Base-by-base conservation (phyloP, 1,139 yeast species). In the Candida mesenterica region DNA sequence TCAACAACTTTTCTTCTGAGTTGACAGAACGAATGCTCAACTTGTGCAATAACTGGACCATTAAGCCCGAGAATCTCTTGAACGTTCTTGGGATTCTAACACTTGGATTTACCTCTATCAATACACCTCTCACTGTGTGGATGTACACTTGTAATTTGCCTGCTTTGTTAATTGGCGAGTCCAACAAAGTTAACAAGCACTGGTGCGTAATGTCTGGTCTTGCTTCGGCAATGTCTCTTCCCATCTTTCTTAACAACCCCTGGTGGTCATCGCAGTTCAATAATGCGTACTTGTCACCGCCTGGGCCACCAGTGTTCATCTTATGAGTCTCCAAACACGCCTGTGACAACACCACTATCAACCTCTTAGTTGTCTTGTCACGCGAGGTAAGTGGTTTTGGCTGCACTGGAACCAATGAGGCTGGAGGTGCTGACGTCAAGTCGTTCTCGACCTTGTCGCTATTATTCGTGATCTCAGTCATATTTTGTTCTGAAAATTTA, bases 241-340 rank as follows among this genome's bases (percentile, higher is more conserved):
- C 96, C 95, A 90, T 88, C 59, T 89, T 90, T 61, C 94, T 84
- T 52, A 92, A 70, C 39, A 92, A 72, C 12, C 97, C 97, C 66
- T 92, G 98, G 60, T 92, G 98, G 61, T 92, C 98, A 61, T 92
- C 98, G 70, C 98, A 92, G 67, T 92, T 92, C 52, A 92, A 72
- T 44, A 92, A 68, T 0, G 95, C 97, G 55, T 84, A 92, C 59
- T 92, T 86, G 58, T 90, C 97, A 36, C 95, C 96, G 34, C 90
- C 89, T 18, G 85, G 76, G 6, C 82, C 78, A 15, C 79, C 77
- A 3, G 84, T 70, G 40, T 80, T 78, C 60, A 90, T 79, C 60
- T 88, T 90, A 59, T 90, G 95, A 10, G 97, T 90, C 59, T 92
- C 98, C 40, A 92, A 70, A 52, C 97, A 90, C 19, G 98, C 98